Base-by-base conservation (phyloP, 768 basidiomycete genomes). In the Pluteus cervinus region DNA sequence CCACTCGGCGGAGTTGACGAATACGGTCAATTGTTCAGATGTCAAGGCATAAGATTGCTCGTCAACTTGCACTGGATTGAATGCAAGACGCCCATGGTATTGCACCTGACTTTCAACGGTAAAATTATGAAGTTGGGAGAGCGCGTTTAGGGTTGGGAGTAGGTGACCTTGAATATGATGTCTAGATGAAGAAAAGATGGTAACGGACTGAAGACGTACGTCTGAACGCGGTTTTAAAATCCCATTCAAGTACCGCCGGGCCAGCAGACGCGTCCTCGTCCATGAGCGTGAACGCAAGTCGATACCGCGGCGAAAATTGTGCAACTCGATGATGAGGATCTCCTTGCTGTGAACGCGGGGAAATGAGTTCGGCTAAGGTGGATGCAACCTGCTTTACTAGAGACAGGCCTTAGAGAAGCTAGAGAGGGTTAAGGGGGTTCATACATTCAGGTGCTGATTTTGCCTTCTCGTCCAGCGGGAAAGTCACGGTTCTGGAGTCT, bases 1-100 rank as follows among this genome's bases (percentile, higher is more conserved):
- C 96, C 96, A 99, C 53, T 92, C 83, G 4, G 92, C 96, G 5
- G 90, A 90, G 52, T 99, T 99, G 28, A 99, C 71, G 52, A 99
- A 99, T 0, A 93, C 81, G 10, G 86, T 91, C 41, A 96, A 69
- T 50, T 94, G 81, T 47, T 92, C 91, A 35, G 78, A 76, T 1
- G 75, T 76, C 25, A 98, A 58, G 0, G 76, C 75, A 55, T 78
- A 79, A 7, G 56, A 51, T 5, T 54, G 60, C 18, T 63, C 51
- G 6, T 66, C 60, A 3, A 73, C 30, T 4, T 54, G 42, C 5
- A 48, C 54, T 7, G 90, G 86, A 36, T 75, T 67, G 51, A 98
- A 89, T 1, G 89, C 82, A 30, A 98, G 62, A 0, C 92, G 93
- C 4, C 90, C 89, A 49, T 94, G 82, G 52, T 79, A 90, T 50